Evolutionary conservation across 1,284 basidiomycete species (phyloP).

Genomic region (Fomitopsis pinicola): DNA sequence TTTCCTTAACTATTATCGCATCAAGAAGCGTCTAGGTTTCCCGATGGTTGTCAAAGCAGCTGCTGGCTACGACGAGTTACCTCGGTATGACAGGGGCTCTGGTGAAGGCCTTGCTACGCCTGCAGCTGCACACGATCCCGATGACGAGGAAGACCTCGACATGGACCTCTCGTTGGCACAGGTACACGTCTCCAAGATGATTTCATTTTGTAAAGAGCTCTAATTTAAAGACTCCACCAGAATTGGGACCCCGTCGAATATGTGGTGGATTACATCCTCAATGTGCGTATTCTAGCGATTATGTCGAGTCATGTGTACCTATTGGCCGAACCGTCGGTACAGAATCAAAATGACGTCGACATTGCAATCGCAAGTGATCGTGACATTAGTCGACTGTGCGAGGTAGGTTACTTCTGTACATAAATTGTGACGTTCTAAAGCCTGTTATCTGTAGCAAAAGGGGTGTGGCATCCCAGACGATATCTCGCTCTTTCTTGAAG

Average conservation of each 20-base stretch:
- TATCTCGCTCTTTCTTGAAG: background rate
- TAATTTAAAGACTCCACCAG: background rate
- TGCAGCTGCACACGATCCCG: too few species aligned
- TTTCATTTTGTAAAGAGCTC: too few species aligned
- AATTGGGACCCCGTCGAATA: background rate
- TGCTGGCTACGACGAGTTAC: too few species aligned
- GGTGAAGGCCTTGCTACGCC: too few species aligned
- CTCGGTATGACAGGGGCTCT: too few species aligned
- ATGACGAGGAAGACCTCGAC: too few species aligned
- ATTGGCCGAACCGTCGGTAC: background rate
- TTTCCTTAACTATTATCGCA: too few species aligned
- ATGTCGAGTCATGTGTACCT: background rate
- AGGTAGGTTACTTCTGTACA: background rate
- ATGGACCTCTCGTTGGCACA: too few species aligned
- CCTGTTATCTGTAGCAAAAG: background rate
- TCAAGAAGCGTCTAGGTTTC: too few species aligned
- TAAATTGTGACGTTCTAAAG: background rate
- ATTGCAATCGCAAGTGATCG: background rate
- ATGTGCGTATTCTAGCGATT: background rate
- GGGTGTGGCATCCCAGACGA: background rate
- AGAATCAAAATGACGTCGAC: background rate
- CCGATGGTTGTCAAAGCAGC: too few species aligned
- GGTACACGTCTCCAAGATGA: too few species aligned
- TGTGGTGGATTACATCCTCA: background rate
- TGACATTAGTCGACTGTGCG: background rate